A percentile compares a stretch with the other conserved stretches of the same genome.
These are phyloP conservation scores for Annulohypoxylon truncatum DNA, from an alignment of 2,329 filamentous ascomycete species.

Conservation along the genomic window DNA sequence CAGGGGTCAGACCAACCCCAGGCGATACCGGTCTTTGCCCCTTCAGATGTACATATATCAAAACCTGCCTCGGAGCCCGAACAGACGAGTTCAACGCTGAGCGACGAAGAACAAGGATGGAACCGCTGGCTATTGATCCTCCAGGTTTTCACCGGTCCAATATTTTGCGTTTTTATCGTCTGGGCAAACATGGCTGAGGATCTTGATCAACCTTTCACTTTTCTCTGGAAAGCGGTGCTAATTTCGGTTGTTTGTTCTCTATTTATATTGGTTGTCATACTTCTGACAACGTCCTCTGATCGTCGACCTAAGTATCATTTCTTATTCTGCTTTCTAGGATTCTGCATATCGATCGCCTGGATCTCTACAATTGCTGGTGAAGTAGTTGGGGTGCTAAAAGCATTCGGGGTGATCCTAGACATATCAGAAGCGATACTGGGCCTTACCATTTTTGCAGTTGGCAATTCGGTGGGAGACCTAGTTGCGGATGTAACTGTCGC, in stretches of 20 bases:
- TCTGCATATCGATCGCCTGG: constrained; percentile 92
- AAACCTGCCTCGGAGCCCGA: constrained; percentile 44
- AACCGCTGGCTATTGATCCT: constrained; percentile 89
- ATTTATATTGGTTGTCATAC: constrained; percentile 72
- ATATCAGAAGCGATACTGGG: constrained; percentile 96
- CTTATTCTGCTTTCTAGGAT: constrained; percentile 87
- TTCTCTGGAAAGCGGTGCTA: constrained; percentile 68
- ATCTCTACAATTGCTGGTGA: constrained; percentile 96
- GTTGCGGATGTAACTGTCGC: constrained; percentile 96
- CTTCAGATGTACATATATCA: constrained; percentile 35
- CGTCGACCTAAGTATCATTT: constrained; percentile 79
- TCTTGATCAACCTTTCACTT: constrained; percentile 61
- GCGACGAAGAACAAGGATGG: constrained; percentile 71
- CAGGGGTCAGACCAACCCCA: constrained; percentile 23
- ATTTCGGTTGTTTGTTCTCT: constrained; percentile 77
- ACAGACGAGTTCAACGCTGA: constrained; percentile 44
- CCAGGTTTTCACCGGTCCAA: constrained; percentile 87
- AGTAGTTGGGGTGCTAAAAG: constrained; percentile 94
- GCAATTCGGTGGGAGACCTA: constrained; percentile 93
- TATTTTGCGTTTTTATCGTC: constrained; percentile 82
- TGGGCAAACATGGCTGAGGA: constrained; percentile 76
- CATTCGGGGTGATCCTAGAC: constrained; percentile 88
- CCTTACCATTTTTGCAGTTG: constrained; percentile 94
- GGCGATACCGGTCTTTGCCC: constrained; percentile 16
- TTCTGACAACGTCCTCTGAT: constrained; percentile 75